Conservation (phyloP, 768 basidiomycete genomes). For the Tulasnella sp. region DNA sequence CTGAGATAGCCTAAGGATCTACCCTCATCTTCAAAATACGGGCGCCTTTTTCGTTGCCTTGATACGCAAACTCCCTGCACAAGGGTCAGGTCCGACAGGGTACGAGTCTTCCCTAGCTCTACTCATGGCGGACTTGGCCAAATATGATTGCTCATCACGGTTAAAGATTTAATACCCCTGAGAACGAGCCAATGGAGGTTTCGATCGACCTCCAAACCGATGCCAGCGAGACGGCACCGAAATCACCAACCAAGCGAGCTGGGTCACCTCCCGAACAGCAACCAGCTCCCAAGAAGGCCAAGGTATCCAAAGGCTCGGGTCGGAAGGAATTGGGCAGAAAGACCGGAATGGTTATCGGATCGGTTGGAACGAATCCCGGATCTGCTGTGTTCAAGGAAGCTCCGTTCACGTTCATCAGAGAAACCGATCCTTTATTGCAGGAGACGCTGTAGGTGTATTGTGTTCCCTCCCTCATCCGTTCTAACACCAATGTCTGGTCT, state of each 20-base stretch:
- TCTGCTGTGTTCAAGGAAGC: slow-evolving; percentile 63
- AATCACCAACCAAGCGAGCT: not conserved
- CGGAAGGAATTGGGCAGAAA: not conserved
- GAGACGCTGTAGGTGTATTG: slow-evolving; percentile 53
- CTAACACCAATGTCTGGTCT: not conserved
- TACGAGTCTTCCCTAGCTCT: not conserved
- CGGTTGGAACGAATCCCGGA: slow-evolving; percentile 25
- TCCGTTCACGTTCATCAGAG: slow-evolving; percentile 72
- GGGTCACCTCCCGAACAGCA: not conserved
- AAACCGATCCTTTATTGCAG: slow-evolving; percentile 56
- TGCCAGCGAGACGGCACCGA: not conserved
- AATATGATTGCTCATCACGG: not conserved
- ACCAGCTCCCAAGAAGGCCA: not conserved
- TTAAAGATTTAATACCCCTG: not conserved
- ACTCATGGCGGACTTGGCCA: not conserved
- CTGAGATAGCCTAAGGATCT: slow-evolving; percentile 61
- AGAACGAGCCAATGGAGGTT: not conserved
- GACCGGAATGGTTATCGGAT: slow-evolving; percentile 4
- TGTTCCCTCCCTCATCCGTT: not conserved
- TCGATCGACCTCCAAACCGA: not conserved
- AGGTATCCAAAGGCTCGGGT: not conserved
- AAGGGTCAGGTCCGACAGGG: not conserved
- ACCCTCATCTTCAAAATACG: slow-evolving; percentile 92
- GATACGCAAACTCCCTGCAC: not conserved
- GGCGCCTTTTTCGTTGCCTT: slow-evolving; percentile 94